Evolutionary conservation across 495 filamentous ascomycete genomes (phyloP), one percentile per base, ranked within the genome.

Genomic region (Aspergillus wentii): DNA sequence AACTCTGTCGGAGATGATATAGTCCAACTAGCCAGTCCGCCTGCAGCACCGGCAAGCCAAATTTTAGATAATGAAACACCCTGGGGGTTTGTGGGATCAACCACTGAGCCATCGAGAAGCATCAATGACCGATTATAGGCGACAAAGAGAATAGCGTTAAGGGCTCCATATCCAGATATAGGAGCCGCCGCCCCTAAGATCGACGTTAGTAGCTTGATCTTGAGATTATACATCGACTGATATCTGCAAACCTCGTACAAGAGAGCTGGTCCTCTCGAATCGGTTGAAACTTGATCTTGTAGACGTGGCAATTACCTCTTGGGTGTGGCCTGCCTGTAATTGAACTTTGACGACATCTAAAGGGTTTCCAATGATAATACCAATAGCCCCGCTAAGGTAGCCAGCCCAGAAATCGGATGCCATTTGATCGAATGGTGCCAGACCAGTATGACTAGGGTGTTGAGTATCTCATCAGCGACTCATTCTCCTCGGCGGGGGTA

Each of bases 281-380:
- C 66, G 62, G 39, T 43, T 58, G 32, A 54, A 23, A 15, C 30
- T 4, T 39, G 46, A 45, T 38, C 42, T 23, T 21, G 51, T 30
- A 18, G 55, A 43, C 42, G 43, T 38, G 51, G 36, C 38, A 21
- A 40, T 35, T 41, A 51, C 53, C 38, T 49, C 39, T 38, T 47
- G 10, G 26, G 11, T 41, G 11, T 52, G 45, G 22, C 70, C 69
- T 30, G 86, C 82, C 70, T 95, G 89, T 4, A 88, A 64, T 20
- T 76, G 79, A 29, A 89, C 85, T 66, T 95, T 95, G 49, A 92
- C 68, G 2, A 94, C 67, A 51, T 95, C 89, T 0, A 95, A 67
- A 2, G 89, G 89, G 45, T 92, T 94, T 42, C 89, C 89, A 38
- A 95, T 81, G 23, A 92, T 64, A 47, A 95, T 94, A 29, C 85